Evolutionary conservation across 257 asterid genomes (phyloP).

Genomic region (Lantana camara): DNA sequence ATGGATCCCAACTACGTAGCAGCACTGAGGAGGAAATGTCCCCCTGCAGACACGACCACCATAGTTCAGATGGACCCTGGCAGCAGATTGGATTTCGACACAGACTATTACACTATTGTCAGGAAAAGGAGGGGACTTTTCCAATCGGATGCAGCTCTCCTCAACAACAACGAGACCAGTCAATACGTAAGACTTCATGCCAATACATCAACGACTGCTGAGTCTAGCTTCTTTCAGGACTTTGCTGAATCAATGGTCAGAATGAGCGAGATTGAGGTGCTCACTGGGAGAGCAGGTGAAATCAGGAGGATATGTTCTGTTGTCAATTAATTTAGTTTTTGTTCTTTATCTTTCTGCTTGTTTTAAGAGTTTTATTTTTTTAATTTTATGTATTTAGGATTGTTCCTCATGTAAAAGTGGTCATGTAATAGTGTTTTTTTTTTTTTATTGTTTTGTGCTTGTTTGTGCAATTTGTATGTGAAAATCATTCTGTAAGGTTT

Average conservation of each 20-base stretch:
- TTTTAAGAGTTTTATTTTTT: too few relatives aligned
- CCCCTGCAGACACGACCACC: conserved; percentile 35
- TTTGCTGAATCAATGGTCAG: conserved; percentile 51
- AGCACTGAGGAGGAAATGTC: conserved; percentile 29
- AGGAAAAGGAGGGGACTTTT: conserved; percentile 43
- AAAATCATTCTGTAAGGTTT: background rate
- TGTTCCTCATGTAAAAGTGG: background rate
- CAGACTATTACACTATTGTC: conserved; percentile 29
- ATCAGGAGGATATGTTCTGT: conserved; percentile 46
- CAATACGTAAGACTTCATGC: conserved; percentile 36
- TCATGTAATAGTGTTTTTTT: background rate
- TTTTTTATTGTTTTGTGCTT: background rate
- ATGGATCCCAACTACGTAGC: conserved; percentile 45
- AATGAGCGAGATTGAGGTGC: conserved; percentile 45
- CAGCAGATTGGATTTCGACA: conserved; percentile 42
- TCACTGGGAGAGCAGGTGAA: conserved; percentile 48
- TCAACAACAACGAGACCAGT: conserved; percentile 31
- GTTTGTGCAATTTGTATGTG: background rate
- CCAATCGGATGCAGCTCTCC: conserved; percentile 49
- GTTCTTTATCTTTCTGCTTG: background rate
- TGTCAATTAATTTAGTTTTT: conserved; percentile 22
- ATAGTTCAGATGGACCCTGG: conserved; percentile 54
- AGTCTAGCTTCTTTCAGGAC: conserved; percentile 33
- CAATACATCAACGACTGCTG: background rate
- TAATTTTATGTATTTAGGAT: background rate